Evolutionary conservation across 2,329 filamentous ascomycete genomes (phyloP).

Genomic region (Berkeleyomyces basicola): DNA sequence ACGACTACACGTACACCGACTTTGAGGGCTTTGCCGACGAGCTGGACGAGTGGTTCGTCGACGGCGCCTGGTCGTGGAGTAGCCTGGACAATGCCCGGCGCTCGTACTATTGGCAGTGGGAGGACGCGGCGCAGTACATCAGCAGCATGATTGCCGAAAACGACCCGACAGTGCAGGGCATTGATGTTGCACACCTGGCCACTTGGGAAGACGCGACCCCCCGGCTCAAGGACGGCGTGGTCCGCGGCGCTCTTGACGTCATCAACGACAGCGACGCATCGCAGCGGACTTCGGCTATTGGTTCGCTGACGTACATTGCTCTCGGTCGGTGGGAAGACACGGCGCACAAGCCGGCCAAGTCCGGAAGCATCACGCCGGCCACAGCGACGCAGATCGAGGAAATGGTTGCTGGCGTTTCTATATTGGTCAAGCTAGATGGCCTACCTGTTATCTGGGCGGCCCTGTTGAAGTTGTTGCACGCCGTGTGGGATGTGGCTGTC

Average conservation of each 20-base stretch:
- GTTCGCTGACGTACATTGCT: constrained; percentile 42
- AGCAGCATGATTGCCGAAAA: constrained; percentile 18
- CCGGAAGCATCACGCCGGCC: constrained; percentile 32
- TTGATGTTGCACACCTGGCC: constrained; percentile 16
- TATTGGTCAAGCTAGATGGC: constrained; percentile 31
- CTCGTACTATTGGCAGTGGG: constrained; percentile 65
- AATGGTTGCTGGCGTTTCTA: constrained; percentile 37
- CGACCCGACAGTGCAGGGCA: constrained; percentile 17
- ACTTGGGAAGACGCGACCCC: constrained; percentile 52
- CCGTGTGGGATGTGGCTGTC: constrained; percentile 28
- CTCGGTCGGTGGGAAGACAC: constrained; percentile 57
- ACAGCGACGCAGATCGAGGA: constrained; percentile 40
- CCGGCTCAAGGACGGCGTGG: constrained; percentile 21
- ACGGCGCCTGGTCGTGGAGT: constrained; percentile 70
- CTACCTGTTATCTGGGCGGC: constrained; percentile 25
- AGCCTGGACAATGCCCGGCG: constrained; percentile 59
- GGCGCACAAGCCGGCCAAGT: constrained; percentile 31
- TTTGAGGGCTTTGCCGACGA: constrained; percentile 64
- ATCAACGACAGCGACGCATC: constrained; percentile 30
- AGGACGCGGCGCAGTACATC: constrained; percentile 25
- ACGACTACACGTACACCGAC: constrained; percentile 74
- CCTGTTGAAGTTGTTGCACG: constrained; percentile 34
- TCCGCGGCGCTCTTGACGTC: constrained; percentile 39
- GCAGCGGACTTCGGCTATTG: constrained; percentile 35
- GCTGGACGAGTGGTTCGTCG: constrained; percentile 94